A percentile compares a stretch with the other conserved stretches of the same genome.
Conservation (phyloP, 352 stramenopile species). For the Pythium aquatile region DNA sequence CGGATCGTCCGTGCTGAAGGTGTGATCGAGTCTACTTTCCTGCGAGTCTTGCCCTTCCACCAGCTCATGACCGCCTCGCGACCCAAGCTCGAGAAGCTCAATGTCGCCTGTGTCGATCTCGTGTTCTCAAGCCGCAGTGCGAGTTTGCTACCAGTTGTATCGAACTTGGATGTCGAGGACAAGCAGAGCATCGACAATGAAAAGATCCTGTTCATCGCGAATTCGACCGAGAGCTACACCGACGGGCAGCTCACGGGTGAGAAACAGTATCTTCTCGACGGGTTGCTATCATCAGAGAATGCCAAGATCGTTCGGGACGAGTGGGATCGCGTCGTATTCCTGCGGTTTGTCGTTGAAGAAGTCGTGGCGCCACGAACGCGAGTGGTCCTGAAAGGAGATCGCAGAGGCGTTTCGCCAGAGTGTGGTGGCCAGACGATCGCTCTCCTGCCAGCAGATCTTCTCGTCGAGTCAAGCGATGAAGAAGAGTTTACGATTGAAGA, state of each 20-base stretch:
- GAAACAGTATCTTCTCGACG: slow-evolving; percentile 1
- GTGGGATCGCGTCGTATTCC: slow-evolving; percentile 4
- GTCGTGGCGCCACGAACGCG: slow-evolving; percentile 2
- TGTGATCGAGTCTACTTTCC: neutral
- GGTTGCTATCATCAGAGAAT: slow-evolving; percentile 1
- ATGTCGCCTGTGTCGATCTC: slow-evolving; percentile 8
- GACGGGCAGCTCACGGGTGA: slow-evolving; percentile 1
- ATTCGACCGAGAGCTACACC: neutral
- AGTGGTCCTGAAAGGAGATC: neutral
- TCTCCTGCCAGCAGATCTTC: slow-evolving; percentile 9
- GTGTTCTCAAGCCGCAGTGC: neutral
- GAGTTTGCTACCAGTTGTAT: neutral
- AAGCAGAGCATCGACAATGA: neutral
- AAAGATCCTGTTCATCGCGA: slow-evolving; percentile 7
- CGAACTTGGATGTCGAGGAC: neutral
- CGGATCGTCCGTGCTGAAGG: neutral
- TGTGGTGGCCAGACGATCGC: neutral
- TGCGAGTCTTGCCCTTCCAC: slow-evolving; percentile 2
- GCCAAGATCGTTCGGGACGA: neutral
- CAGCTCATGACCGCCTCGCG: neutral
- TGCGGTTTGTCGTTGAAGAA: slow-evolving; percentile 13
- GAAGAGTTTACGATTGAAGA: neutral
- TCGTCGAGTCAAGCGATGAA: slow-evolving; percentile 11
- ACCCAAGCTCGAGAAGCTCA: neutral
- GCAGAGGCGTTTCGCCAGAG: neutral